A percentile compares a stretch with the other conserved stretches of the same genome.
These are phyloP conservation scores for Daldinia sp. DNA, from an alignment of 2,329 filamentous ascomycete genomes.

Conservation along the genomic window DNA sequence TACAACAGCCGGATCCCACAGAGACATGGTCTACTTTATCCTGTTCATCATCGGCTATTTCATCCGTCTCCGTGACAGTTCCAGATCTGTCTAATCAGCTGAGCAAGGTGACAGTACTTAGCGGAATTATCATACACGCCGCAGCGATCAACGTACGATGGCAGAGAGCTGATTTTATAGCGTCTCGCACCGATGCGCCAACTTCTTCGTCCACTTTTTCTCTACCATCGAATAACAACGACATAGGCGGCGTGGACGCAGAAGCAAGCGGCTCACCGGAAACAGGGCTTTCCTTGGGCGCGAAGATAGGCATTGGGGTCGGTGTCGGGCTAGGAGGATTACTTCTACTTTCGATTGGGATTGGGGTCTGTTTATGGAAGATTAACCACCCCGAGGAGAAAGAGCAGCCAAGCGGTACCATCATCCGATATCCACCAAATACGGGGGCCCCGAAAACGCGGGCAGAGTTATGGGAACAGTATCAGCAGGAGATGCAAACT, in stretches of 20 bases:
- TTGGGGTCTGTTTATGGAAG: not conserved
- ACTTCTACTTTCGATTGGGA: not conserved
- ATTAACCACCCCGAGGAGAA: not conserved
- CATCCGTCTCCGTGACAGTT: conserved; percentile 19
- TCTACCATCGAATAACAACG: not conserved
- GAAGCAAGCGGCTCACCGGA: not conserved
- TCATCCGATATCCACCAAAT: not conserved
- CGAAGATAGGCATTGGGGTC: conserved; percentile 1
- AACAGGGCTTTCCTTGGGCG: not conserved
- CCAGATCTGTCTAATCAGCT: conserved; percentile 26
- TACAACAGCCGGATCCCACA: conserved; percentile 2
- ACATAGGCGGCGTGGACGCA: not conserved
- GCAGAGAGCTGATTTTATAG: conserved; percentile 27
- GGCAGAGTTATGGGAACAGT: conserved; percentile 19
- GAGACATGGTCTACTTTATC: conserved; percentile 34
- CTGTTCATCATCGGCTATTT: conserved; percentile 10
- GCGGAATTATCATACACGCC: conserved; percentile 18
- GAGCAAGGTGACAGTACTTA: conserved; percentile 16
- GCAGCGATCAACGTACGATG: conserved; percentile 28
- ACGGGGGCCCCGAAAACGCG: not conserved
- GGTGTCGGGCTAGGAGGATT: not conserved
- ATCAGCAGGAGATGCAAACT: conserved; percentile 22
- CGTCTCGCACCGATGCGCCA: not conserved
- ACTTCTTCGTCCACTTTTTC: not conserved
- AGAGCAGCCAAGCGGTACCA: not conserved